Evolutionary conservation across 352 stramenopile species (phyloP).

Genomic region (Lagenidium sp.): DNA sequence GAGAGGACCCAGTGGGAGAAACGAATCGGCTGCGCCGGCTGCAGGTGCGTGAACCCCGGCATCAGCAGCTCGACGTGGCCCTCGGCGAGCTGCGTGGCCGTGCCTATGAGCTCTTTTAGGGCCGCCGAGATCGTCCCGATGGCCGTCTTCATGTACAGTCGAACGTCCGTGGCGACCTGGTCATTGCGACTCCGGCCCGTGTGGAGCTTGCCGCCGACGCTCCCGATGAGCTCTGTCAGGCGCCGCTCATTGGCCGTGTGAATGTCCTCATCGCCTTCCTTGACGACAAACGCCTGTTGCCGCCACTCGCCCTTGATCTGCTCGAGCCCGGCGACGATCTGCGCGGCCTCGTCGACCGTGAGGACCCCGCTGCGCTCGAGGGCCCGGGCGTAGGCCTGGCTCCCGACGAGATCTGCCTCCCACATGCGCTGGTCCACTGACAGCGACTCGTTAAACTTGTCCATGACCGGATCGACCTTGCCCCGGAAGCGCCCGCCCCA

Average conservation of each 20-base stretch:
- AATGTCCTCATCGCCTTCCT: conserved; percentile 97
- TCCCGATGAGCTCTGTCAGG: conserved; percentile 95
- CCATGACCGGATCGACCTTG: conserved; percentile 94
- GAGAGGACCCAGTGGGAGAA: conserved; percentile 98
- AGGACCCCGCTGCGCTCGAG: conserved; percentile 90
- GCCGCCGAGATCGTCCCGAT: conserved; percentile 59
- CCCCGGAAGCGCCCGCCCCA: conserved; percentile 92
- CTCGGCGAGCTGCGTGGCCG: conserved; percentile 82
- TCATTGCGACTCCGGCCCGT: conserved; percentile 96
- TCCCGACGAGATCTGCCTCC: conserved; percentile 93
- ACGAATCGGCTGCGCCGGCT: conserved; percentile 96
- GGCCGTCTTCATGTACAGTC: conserved; percentile 89
- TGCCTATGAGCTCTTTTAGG: conserved; percentile 89
- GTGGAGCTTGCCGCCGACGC: conserved; percentile 96
- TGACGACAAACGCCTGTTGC: conserved; percentile 67
- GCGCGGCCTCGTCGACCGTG: conserved; percentile 76
- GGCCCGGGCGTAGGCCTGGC: conserved; percentile 93
- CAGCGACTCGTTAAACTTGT: conserved; percentile 99
- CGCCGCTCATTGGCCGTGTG: conserved; percentile 98
- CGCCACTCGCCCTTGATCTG: conserved; percentile 87
- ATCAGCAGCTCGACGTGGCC: conserved; percentile 95
- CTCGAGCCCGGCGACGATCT: conserved; percentile 86
- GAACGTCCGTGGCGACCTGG: conserved; percentile 97
- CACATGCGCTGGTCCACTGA: conserved; percentile 97
- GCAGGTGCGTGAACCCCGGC: conserved; percentile 98